Base-by-base conservation (phyloP, 1,139 yeast genomes). In the Hemisphaericaspora xylofermentans region DNA sequence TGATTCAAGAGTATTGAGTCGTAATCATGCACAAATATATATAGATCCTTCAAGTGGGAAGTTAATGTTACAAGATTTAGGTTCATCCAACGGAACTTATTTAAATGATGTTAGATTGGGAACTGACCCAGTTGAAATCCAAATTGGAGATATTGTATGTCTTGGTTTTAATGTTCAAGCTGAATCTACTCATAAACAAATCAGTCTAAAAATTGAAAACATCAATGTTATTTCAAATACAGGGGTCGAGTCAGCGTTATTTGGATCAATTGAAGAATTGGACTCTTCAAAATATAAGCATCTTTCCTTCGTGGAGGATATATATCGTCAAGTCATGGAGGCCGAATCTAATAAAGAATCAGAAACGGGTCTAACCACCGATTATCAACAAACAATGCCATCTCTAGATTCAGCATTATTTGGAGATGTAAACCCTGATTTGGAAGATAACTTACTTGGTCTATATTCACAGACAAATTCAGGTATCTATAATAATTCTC, bases 41-140 rank as follows among this genome's bases (percentile, higher is more conserved):
- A 82, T 89, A 32, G 91, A 85, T 52, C 68, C 80, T n/a, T 66
- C 66, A 21, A 68, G 71, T 6, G 91, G 94, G 10, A 76, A 76
- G 45, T 74, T 93, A 27, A 88, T 78, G 76, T 76, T 93, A 32
- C 80, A 84, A 52, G 99, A 93, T 63, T 74, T 89, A 52, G 88
- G 89, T 40, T 85, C 95, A 7, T 87, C 96, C 16, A 93, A 93
- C 63, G 99, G 99, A 9, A 93, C 98, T 0, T 94, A 86, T 60
- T 79, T 93, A 38, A 93, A 93, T 60, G 88, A 83, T 34, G 70
- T 67, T 32, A 81, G 91, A 45, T 71, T 93, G 7, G 78, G 80
- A 17, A 73, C 77, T 31, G 91, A 80, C 39, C 80, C 88, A 3
- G 68, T 68, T 6, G 88, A 82, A 51, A 64, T 93, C 39, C 74